Percentiles rank a stretch among this genome's conserved stretches.
Evolutionary conservation across 805 yeast species (phyloP).

Genomic region (Cyberlindnera misumaiensis): DNA sequence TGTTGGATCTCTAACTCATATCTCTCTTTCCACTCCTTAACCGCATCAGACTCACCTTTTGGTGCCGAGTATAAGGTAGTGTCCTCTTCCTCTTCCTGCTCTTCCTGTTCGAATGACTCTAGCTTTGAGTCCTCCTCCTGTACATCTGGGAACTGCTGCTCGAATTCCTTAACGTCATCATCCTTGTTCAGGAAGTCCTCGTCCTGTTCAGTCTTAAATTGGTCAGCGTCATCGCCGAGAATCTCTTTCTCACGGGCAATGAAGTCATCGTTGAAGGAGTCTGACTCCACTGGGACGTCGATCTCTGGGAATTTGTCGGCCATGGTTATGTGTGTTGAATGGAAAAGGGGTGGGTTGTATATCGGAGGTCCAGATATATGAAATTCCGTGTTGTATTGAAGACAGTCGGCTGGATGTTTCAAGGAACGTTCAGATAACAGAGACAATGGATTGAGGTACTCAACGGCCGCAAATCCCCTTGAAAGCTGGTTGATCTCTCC

Average conservation of each 20-base stretch:
- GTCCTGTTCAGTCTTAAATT: conserved; percentile 62
- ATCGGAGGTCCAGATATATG: no score
- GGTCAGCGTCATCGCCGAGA: conserved; percentile 48
- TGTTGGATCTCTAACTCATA: conserved; percentile 71
- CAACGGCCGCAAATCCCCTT: no score
- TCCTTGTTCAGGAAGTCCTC: conserved; percentile 38
- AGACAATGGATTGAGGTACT: no score
- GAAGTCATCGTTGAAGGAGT: conserved; percentile 43
- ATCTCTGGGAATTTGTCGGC: conserved; percentile 75
- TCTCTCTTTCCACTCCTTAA: conserved; percentile 76
- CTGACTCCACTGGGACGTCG: conserved; percentile 31
- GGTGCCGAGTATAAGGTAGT: conserved; percentile 22
- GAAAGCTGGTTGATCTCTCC: no score
- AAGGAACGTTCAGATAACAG: no score
- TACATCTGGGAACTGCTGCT: conserved; percentile 59
- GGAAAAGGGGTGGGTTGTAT: conserved; percentile 1
- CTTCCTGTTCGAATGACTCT: neutral
- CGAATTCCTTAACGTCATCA: conserved; percentile 45
- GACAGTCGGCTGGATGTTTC: no score
- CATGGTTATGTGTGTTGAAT: conserved; percentile 29
- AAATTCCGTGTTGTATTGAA: no score
- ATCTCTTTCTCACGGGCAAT: conserved; percentile 62
- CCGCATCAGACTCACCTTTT: conserved; percentile 44
- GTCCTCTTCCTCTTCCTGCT: conserved; percentile 36
- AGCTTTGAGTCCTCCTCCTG: conserved; percentile 24